A percentile compares a stretch with the other conserved stretches of the same genome.
Conservation (phyloP, 176 grass and related monocot species). For the Alloteropsis semialata region DNA sequence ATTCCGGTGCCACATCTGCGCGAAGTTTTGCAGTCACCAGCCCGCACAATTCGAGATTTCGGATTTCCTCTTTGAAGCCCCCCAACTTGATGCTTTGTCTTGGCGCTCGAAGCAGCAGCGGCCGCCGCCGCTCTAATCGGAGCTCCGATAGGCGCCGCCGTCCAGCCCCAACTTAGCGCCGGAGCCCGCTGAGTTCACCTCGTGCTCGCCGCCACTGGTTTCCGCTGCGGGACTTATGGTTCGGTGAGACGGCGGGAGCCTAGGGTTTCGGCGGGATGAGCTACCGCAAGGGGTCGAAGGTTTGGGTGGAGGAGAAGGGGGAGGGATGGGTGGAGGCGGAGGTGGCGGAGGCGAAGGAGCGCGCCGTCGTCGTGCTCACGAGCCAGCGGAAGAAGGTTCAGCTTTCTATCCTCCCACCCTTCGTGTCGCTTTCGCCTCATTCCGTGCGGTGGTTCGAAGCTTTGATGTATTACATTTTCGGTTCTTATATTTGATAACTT, state of each 20-base stretch:
- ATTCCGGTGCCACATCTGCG: slow-evolving; percentile 27
- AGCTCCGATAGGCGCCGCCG: slow-evolving; percentile 21
- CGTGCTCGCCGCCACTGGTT: slow-evolving; percentile 21
- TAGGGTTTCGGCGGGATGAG: slow-evolving; percentile 74
- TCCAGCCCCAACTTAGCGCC: background rate
- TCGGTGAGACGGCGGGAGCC: background rate
- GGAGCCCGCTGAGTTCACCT: background rate
- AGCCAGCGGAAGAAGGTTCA: slow-evolving; percentile 70
- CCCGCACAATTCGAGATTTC: background rate
- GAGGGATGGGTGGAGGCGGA: slow-evolving; percentile 89
- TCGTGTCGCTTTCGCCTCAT: slow-evolving; percentile 31
- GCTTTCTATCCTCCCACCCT: background rate
- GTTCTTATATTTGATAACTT: background rate
- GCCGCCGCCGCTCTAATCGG: slow-evolving; percentile 22
- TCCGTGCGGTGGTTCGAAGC: slow-evolving; percentile 29
- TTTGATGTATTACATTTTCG: slow-evolving; percentile 2
- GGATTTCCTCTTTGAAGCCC: background rate
- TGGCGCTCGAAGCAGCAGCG: slow-evolving; percentile 17
- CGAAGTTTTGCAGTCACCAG: background rate
- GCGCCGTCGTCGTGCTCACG: slow-evolving; percentile 53
- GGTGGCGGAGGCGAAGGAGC: slow-evolving; percentile 59
- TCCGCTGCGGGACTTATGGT: slow-evolving; percentile 16
- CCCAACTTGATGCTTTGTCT: background rate
- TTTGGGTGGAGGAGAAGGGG: slow-evolving; percentile 91
- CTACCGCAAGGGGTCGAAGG: slow-evolving; percentile 90